Percentiles rank a stretch among this genome's conserved stretches.
These are phyloP conservation scores for Henningerozyma blattae DNA, from an alignment of 805 yeast genomes.

Conservation along the genomic window DNA sequence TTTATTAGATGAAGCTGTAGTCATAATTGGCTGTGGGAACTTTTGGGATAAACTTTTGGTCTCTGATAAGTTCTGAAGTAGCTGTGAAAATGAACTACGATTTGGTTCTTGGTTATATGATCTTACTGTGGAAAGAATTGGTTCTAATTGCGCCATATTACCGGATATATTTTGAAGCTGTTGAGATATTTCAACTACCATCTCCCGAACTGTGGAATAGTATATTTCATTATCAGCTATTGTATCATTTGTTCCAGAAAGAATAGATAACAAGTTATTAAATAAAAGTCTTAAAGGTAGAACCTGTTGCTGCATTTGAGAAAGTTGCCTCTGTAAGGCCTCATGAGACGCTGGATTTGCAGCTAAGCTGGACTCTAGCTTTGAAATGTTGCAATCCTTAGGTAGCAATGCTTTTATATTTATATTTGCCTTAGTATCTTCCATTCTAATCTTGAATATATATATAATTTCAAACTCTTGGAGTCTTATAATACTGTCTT, in stretches of 20 bases:
- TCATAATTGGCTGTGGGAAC: not conserved
- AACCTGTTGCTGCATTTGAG: not conserved
- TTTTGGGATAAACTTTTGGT: not conserved
- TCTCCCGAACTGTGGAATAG: not conserved
- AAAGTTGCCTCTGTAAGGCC: not conserved
- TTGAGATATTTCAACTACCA: not conserved
- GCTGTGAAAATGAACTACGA: not conserved
- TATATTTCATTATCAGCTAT: not conserved
- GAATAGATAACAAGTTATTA: not conserved
- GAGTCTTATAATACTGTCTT: too few relatives aligned
- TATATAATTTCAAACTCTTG: too few relatives aligned
- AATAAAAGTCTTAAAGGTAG: not conserved
- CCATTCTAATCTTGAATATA: too few relatives aligned
- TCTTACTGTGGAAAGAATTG: not conserved
- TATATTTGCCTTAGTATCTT: not conserved
- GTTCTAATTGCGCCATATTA: not conserved
- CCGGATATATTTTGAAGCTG: not conserved
- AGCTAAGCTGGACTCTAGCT: not conserved
- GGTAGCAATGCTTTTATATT: not conserved
- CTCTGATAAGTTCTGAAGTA: not conserved
- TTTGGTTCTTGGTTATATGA: not conserved
- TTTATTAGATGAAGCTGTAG: constrained; percentile 2
- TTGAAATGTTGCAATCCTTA: not conserved
- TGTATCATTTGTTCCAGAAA: not conserved
- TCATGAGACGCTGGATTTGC: not conserved